These are phyloP conservation scores for Botrytis cinerea DNA, from an alignment of 2,329 filamentous ascomycete genomes.

Conservation along the genomic window DNA sequence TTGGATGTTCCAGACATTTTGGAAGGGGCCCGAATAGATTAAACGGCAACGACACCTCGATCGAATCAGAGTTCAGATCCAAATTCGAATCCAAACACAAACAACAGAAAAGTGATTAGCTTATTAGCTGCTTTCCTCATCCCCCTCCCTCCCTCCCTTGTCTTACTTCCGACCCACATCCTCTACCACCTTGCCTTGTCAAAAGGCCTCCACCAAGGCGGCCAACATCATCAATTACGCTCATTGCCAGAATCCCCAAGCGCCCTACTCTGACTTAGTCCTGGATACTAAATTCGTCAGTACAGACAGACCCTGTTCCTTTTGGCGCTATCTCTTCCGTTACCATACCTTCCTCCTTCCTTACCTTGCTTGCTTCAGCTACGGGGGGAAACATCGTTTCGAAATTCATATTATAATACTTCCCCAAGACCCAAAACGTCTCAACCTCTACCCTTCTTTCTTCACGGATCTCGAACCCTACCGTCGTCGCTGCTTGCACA, in stretches of 20 bases:
- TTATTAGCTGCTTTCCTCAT: background rate
- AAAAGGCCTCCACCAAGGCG: constrained; percentile 11
- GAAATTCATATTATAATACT: constrained; percentile 39
- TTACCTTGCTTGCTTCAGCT: constrained; percentile 26
- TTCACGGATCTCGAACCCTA: constrained; percentile 31
- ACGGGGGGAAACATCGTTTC: constrained; percentile 29
- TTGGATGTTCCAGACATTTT: constrained; percentile 7
- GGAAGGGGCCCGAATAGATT: constrained; percentile 4
- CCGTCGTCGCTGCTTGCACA: constrained; percentile 38
- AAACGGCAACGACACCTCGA: background rate
- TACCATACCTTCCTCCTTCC: constrained; percentile 20
- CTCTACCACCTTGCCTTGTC: constrained; percentile 4
- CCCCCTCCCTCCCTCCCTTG: constrained; percentile 8
- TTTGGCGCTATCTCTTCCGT: constrained; percentile 32
- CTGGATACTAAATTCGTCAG: constrained; percentile 25
- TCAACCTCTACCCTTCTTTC: constrained; percentile 28
- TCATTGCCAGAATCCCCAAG: constrained; percentile 24
- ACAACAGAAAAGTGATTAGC: background rate
- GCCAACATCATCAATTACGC: constrained; percentile 24
- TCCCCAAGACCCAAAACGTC: constrained; percentile 28
- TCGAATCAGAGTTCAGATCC: background rate
- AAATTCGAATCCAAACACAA: background rate
- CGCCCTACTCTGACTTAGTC: constrained; percentile 23
- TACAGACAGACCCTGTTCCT: constrained; percentile 28
- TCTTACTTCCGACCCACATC: constrained; percentile 21